phyloP scores from a whole-genome alignment of 371 early-diverging fungal species.

The Mortierella sp. region DNA sequence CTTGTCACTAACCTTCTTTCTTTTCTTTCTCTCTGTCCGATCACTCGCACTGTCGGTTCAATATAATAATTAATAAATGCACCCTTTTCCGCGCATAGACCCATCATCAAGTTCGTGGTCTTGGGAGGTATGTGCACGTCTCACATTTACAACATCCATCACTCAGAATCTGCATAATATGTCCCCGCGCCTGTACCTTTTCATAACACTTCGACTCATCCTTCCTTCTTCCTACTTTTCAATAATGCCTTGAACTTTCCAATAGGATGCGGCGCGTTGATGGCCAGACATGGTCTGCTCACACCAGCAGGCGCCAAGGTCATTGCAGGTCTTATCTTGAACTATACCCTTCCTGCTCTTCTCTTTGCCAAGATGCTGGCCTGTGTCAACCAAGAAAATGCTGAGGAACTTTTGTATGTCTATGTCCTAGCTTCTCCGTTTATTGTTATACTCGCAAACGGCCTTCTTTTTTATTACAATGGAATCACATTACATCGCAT shows the following conservation, averaged over 20 bases:
- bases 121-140: constrained; percentile 36
- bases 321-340: constrained; percentile 48
- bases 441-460: no score
- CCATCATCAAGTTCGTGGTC: constrained; percentile 54
- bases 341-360: constrained; percentile 54
- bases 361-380: constrained; percentile 57
- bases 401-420: constrained; percentile 39
- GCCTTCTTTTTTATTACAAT: not conserved
- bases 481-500: no score
- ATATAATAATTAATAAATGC: not conserved
- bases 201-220: not conserved
- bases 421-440: no score
- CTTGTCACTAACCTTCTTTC: not conserved
- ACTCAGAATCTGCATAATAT: no score
- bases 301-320: constrained; percentile 52
- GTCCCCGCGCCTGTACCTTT: no score
- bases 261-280: constrained; percentile 56
- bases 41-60: not conserved
- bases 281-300: constrained; percentile 55
- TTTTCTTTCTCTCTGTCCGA: not conserved
- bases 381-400: constrained; percentile 40
- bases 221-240: not conserved
- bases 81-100: constrained; percentile 18
- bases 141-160: not conserved
- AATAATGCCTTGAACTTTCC: not conserved